Percentiles rank a stretch among this genome's conserved stretches.
These are phyloP conservation scores for Microdochium trichocladiopsis DNA, from an alignment of 2,329 filamentous ascomycete species.

Conservation along the genomic window DNA sequence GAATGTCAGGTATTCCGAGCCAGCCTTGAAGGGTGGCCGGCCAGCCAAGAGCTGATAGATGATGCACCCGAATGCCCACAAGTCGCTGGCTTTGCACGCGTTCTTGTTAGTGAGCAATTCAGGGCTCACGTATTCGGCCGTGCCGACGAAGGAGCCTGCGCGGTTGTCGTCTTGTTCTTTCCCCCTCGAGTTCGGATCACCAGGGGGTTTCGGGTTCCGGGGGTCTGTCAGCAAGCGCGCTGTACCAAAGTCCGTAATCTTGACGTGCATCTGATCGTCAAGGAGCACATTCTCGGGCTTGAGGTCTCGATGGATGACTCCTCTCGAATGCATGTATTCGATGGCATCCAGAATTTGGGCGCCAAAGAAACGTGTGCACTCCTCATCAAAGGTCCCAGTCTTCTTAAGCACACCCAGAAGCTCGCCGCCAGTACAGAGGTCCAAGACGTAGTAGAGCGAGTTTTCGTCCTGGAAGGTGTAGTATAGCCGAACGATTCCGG, in stretches of 20 bases:
- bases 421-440: slow-evolving; percentile 88
- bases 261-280: slow-evolving; percentile 94
- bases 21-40: slow-evolving; percentile 93
- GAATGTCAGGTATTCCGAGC: slow-evolving; percentile 93
- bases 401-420: slow-evolving; percentile 89
- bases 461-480: slow-evolving; percentile 98
- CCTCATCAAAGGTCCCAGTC: slow-evolving; percentile 87
- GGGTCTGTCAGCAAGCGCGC: slow-evolving; percentile 78
- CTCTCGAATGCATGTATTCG: slow-evolving; percentile 94
- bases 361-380: slow-evolving; percentile 89
- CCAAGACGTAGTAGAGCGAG: slow-evolving; percentile 93
- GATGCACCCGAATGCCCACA: slow-evolving; percentile 98
- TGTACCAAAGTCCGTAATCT: slow-evolving; percentile 97
- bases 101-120: slow-evolving; percentile 96
- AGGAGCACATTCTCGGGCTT: slow-evolving; percentile 96
- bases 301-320: slow-evolving; percentile 91
- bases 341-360: slow-evolving; percentile 95
- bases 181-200: slow-evolving; percentile 26
- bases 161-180: slow-evolving; percentile 56
- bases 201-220: slow-evolving; percentile 36
- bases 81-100: slow-evolving; percentile 92
- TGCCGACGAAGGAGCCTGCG: slow-evolving; percentile 93
- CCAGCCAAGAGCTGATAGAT: slow-evolving; percentile 94
- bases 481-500: slow-evolving; percentile 91
- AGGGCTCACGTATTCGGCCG: slow-evolving; percentile 95